Evolutionary conservation across 371 early-diverging fungal genomes (phyloP).

Genomic region (Cladochytrium tenue): DNA sequence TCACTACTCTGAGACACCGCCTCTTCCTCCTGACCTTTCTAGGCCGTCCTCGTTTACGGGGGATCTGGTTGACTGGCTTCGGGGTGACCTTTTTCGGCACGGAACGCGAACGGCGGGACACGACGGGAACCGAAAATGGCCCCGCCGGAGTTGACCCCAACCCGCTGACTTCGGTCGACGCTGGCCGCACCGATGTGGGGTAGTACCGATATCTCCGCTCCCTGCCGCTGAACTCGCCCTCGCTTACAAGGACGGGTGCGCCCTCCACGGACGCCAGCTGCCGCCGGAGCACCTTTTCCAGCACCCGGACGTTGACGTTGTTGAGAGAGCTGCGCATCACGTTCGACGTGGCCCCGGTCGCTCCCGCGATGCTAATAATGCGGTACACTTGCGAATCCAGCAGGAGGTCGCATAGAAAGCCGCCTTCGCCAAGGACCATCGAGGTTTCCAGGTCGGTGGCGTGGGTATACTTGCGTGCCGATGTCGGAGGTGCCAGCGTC

Average conservation of each 20-base stretch:
- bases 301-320: conserved; percentile 24
- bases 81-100: neutral
- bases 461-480: no score
- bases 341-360: conserved; percentile 36
- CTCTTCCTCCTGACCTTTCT: neutral
- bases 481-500: no score
- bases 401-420: conserved; percentile 39
- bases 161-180: no score
- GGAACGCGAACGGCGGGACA: neutral
- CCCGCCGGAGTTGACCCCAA: no score
- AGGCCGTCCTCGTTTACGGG: neutral
- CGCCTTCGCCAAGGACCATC: conserved; percentile 30
- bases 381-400: conserved; percentile 55
- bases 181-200: no score
- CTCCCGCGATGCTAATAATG: conserved; percentile 47
- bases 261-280: conserved; percentile 10
- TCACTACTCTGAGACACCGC: conserved; percentile 2
- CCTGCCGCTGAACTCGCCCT: conserved; percentile 51
- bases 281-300: conserved; percentile 31
- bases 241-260: conserved; percentile 9
- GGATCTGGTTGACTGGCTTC: neutral
- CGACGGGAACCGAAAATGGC: neutral
- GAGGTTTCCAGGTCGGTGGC: conserved; percentile 3
- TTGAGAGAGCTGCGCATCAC: conserved; percentile 36
- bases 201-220: conserved; percentile 56